Evolutionary conservation across 176 grass and related monocot species (phyloP), one percentile per base, ranked within the genome.

Genomic region (Carex littledalei): DNA sequence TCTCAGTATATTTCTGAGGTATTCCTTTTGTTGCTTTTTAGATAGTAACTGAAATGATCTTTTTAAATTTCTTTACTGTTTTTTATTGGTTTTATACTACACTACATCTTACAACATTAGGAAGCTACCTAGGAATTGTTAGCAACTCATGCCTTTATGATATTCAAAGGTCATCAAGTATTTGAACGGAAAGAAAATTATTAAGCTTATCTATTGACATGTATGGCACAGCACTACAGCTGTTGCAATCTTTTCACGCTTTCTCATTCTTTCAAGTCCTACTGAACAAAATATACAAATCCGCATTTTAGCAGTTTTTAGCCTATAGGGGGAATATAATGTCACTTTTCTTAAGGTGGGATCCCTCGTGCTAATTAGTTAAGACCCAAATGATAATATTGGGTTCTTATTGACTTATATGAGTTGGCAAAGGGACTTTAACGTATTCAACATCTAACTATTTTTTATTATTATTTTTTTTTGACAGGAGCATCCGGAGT

Each of bases 401-500:
- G 47, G 8, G 47, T 49, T 49, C 47, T 49, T 49, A 47, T 49
- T 49, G 9, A 10, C 47, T 8, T 49, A 49, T 49, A 49, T 49
- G 47, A 49, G 47, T 49, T 49, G 47, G 47, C 47, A 49, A 49
- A 49, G 47, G 12, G 47, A 49, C 47, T 49, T 49, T 12, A 11
- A 11, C 1, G 9, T 49, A 10, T 49, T 49, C 47, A 49, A 50
- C 47, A 50, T 67, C 31, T 67, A 8, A 17, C 29, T 35, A 34
- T 13, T 32, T 31, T 64, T 22, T 10, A 13, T 26, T 65, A 47
- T 15, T 29, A 68, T 78, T 22, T 45, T 69, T 62, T 20, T 54
- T 59, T 81, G 29, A 68, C 88, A 99, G 96, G 96, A 99, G 8
- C 93, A 95, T 55, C 87, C 96, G 0, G 90, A 92, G 58, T 99